Evolutionary conservation across 2,329 filamentous ascomycete genomes (phyloP).

Genomic region (Aspergillus clavatus): DNA sequence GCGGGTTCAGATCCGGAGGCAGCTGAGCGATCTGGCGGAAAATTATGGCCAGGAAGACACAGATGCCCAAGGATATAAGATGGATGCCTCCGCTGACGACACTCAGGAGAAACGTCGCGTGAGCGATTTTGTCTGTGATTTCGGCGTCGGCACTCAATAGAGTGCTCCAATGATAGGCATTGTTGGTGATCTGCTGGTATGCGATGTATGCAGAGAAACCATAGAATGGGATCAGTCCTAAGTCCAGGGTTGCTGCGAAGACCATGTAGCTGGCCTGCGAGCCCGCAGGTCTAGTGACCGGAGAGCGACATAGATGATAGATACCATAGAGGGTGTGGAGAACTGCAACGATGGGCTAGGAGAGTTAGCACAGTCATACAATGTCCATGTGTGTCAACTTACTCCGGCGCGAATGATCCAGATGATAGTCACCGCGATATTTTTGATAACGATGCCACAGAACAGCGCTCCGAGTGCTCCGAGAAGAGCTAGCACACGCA

Average conservation of each 20-base stretch:
- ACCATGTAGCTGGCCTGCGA: constrained; percentile 86
- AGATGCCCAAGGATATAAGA: constrained; percentile 63
- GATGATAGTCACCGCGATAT: constrained; percentile 58
- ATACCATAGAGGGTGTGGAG: constrained; percentile 71
- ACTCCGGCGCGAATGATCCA: constrained; percentile 77
- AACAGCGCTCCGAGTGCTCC: constrained; percentile 67
- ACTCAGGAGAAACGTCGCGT: constrained; percentile 64
- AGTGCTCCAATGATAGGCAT: constrained; percentile 59
- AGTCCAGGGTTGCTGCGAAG: constrained; percentile 71
- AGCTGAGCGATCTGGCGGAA: constrained; percentile 78
- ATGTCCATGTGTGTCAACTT: constrained; percentile 33
- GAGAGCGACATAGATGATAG: constrained; percentile 70
- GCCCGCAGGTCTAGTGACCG: constrained; percentile 65
- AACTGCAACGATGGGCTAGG: constrained; percentile 68
- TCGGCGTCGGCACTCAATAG: constrained; percentile 54
- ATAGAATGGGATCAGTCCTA: constrained; percentile 60
- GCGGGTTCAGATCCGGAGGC: constrained; percentile 91
- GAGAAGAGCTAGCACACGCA: constrained; percentile 64
- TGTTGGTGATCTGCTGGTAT: constrained; percentile 46
- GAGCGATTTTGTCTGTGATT: constrained; percentile 56
- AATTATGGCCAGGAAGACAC: constrained; percentile 68
- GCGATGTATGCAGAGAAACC: constrained; percentile 55
- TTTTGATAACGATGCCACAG: constrained; percentile 70
- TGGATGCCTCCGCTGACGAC: constrained; percentile 64
- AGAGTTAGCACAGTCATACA: constrained; percentile 1